phyloP scores from a whole-genome alignment of 345 rosid genomes.

The Salix koriyanagi region DNA sequence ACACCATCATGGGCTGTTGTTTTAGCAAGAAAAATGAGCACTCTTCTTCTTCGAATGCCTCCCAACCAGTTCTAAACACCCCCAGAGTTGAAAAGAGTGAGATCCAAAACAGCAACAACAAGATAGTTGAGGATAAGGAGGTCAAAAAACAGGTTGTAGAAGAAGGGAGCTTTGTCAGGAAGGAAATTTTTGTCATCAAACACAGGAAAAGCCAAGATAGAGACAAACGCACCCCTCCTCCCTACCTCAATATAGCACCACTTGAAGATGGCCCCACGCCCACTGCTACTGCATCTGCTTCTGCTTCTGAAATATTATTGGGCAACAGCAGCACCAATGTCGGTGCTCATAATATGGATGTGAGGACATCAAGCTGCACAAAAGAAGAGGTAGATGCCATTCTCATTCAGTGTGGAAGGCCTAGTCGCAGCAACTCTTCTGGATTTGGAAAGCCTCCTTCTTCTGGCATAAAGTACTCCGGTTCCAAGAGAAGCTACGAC shows the following conservation, averaged over 20 bases:
- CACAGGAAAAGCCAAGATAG: slow-evolving; percentile 77
- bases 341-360: slow-evolving; percentile 7
- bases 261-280: neutral
- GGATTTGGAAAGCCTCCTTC: slow-evolving; percentile 33
- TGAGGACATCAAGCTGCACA: slow-evolving; percentile 48
- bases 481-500: no score
- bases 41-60: slow-evolving; percentile 17
- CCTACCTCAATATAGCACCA: neutral
- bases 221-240: slow-evolving; percentile 30
- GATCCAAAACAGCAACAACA: neutral
- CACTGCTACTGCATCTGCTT: neutral
- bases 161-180: slow-evolving; percentile 38
- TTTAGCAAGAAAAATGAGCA: slow-evolving; percentile 45
- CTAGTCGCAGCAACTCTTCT: slow-evolving; percentile 77
- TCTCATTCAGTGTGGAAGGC: slow-evolving; percentile 85
- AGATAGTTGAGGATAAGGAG: slow-evolving; percentile 4
- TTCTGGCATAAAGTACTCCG: no score
- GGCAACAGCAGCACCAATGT: neutral
- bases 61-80: neutral
- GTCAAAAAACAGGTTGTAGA: neutral
- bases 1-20: slow-evolving; percentile 56
- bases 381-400: slow-evolving; percentile 93
- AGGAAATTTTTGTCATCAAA: slow-evolving; percentile 72
- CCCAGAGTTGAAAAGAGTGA: slow-evolving; percentile 3
- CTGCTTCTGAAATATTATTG: slow-evolving; percentile 17